These are phyloP conservation scores for Mortierella sp. DNA, from an alignment of 371 early-diverging fungal species.

Conservation along the genomic window DNA sequence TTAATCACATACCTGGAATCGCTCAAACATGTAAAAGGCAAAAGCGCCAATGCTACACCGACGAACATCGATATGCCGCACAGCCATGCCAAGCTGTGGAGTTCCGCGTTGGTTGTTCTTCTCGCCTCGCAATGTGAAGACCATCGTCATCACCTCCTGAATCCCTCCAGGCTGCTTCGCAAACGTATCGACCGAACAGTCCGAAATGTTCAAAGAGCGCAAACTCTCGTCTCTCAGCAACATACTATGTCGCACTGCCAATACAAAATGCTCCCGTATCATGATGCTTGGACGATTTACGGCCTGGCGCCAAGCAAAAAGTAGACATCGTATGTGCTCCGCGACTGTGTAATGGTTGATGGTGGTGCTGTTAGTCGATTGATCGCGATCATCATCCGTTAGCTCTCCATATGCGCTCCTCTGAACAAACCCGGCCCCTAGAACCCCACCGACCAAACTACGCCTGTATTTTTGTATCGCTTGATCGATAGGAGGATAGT, in stretches of 20 bases:
- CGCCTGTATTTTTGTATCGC: too few species aligned
- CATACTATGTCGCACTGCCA: neutral
- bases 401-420: too few species aligned
- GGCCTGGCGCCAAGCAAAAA: too few species aligned
- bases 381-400: too few species aligned
- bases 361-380: too few species aligned
- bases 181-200: neutral
- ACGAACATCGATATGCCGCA: conserved; percentile 22
- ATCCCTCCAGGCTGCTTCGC: neutral
- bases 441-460: too few species aligned
- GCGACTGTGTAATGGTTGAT: too few species aligned
- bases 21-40: conserved; percentile 17
- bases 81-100: neutral
- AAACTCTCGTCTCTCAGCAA: neutral
- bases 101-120: neutral
- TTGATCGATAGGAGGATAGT: too few species aligned
- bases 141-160: neutral
- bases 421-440: too few species aligned
- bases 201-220: neutral
- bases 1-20: conserved; percentile 4
- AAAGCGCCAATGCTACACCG: conserved; percentile 18
- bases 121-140: neutral
- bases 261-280: neutral
- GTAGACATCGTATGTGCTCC: too few species aligned
- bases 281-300: too few species aligned